Base-by-base conservation (phyloP, 1,284 basidiomycete genomes). In the Pseudozyma flocculosa region DNA sequence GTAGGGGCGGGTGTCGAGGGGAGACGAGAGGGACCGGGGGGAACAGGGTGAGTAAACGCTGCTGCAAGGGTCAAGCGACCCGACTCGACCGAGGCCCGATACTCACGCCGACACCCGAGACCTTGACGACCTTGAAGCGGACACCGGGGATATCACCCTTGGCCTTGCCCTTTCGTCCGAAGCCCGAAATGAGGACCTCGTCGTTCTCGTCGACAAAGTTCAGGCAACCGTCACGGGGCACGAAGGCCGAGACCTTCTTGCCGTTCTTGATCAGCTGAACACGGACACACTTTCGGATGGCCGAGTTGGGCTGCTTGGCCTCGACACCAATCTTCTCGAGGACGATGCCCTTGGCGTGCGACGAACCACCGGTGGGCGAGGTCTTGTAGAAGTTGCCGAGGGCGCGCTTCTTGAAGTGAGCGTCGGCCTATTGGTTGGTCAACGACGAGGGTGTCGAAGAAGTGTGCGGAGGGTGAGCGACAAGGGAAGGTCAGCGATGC, bases 221-320 rank as follows among this genome's bases (percentile, higher is more conserved):
- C 73, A 97, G 83, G 85, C 93, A 96, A 86, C 95, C 95, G 80
- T 98, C 95, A 82, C 97, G 97, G 61, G 76, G 71, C 23, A 74
- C 72, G 68, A 70, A 78, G 58, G 67, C 69, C 29, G 61, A 68
- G 38, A 69, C 54, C 83, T 98, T 97, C 89, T 98, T 98, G 78
- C 95, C 95, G 85, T 99, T 99, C 87, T 99, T 98, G 83, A 99
- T 98, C 78, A 99, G 86, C 80, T 99, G 95, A 63, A 98, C 95
- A 84, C 95, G 91, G 73, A 99, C 95, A 85, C 95, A 98, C 83
- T 99, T 99, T 82, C 95, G 92, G 81, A 98, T 97, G 80, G 95
- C 95, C 80, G 95, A 98, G 87, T 99, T 99, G 83, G 95, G 95
- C 81, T 95, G 91, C 83, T 94, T 94, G 78, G 91, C 92, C 81